A percentile compares a stretch with the other conserved stretches of the same genome.
phyloP scores from a whole-genome alignment of 116 monocot genomes.

The Dioscorea cayenensis region DNA sequence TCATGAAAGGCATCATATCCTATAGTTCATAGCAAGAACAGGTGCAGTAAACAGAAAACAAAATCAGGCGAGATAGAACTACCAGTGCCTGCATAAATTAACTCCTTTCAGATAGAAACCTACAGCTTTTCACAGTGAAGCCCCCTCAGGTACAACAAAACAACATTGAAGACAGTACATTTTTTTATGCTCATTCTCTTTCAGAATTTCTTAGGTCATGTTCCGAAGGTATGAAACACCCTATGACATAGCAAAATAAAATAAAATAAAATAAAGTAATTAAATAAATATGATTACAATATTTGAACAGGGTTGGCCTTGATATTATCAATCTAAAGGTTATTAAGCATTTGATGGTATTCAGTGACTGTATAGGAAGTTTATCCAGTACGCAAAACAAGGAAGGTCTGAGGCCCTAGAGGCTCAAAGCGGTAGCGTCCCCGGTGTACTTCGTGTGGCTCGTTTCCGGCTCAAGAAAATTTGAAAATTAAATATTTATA shows the following conservation, averaged over 20 bases:
- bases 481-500: too few species aligned
- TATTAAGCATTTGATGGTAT: too few species aligned
- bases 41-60: background rate
- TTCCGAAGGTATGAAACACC: slow-evolving; percentile 42
- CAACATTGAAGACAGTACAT: slow-evolving; percentile 58
- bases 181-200: slow-evolving; percentile 59
- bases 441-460: too few species aligned
- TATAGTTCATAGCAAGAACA: too few species aligned
- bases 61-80: background rate
- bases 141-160: slow-evolving; percentile 75
- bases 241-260: slow-evolving; percentile 14
- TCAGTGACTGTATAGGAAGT: too few species aligned
- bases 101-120: slow-evolving; percentile 10
- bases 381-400: too few species aligned
- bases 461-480: too few species aligned
- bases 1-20: too few species aligned
- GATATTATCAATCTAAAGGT: too few species aligned
- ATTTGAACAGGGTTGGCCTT: background rate
- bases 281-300: background rate
- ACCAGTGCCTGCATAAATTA: background rate
- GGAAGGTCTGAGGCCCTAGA: too few species aligned
- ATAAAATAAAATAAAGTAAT: too few species aligned
- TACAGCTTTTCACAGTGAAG: slow-evolving; percentile 46
- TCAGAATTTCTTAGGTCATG: slow-evolving; percentile 34
- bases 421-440: too few species aligned